These are phyloP conservation scores for Neopestalotiopsis sp. DNA, from an alignment of 2,329 filamentous ascomycete species.

Conservation along the genomic window DNA sequence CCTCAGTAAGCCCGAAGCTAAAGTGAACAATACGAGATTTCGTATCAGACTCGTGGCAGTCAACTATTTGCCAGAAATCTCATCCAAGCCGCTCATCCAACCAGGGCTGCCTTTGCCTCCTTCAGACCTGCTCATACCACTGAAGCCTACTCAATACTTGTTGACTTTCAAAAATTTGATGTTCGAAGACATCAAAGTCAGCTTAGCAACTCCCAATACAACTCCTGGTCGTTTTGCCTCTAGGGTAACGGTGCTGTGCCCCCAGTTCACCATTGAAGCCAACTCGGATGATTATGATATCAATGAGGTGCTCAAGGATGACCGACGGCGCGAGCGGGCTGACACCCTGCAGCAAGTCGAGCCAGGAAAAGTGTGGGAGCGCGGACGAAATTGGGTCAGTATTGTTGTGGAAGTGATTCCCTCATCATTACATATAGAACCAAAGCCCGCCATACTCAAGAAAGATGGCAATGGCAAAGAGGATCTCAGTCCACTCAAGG, in stretches of 20 bases:
- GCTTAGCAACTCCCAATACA: conserved; percentile 80
- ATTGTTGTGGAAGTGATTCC: conserved; percentile 91
- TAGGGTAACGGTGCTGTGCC: conserved; percentile 90
- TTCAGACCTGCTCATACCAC: conserved; percentile 53
- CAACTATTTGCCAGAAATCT: conserved; percentile 85
- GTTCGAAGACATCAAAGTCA: conserved; percentile 88
- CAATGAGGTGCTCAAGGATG: conserved; percentile 83
- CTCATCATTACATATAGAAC: conserved; percentile 53
- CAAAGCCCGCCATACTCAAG: conserved; percentile 32
- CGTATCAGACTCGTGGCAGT: conserved; percentile 89
- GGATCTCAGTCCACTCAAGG: conserved; percentile 54
- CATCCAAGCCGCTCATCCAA: conserved; percentile 61
- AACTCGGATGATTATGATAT: conserved; percentile 84
- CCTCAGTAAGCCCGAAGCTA: conserved; percentile 90
- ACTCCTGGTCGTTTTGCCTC: conserved; percentile 80
- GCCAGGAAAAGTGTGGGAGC: conserved; percentile 95
- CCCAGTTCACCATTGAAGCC: conserved; percentile 90
- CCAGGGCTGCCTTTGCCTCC: conserved; percentile 24
- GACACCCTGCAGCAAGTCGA: conserved; percentile 67
- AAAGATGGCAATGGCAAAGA: conserved; percentile 39
- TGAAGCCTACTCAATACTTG: conserved; percentile 75
- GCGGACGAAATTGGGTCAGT: conserved; percentile 91
- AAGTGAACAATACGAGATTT: conserved; percentile 87
- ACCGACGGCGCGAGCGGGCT: conserved; percentile 44
- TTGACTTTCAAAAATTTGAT: conserved; percentile 93